Conservation (phyloP, 495 filamentous ascomycete genomes). For the Chaetomidium leptoderma region DNA sequence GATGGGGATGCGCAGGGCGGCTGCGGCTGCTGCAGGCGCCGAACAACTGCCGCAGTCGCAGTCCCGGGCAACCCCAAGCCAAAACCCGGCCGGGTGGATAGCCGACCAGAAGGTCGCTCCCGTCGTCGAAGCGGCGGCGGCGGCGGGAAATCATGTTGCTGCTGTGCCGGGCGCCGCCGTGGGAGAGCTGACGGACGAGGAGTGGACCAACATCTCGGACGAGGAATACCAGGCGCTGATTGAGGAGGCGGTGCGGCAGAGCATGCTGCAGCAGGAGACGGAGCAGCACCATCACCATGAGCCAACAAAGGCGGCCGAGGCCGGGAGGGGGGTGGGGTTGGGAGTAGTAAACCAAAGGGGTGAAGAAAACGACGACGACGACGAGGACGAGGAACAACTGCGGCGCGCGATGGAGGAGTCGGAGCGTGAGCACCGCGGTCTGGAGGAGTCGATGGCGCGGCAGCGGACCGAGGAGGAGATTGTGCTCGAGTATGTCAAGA, state of each 20-base stretch:
- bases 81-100: neutral
- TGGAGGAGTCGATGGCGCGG: slow-evolving; percentile 37
- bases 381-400: slow-evolving; percentile 40
- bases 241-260: slow-evolving; percentile 55
- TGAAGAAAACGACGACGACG: neutral
- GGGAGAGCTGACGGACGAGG: slow-evolving; percentile 23
- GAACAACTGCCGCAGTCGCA: slow-evolving; percentile 7
- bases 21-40: slow-evolving; percentile 36
- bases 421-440: slow-evolving; percentile 36
- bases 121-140: neutral
- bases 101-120: slow-evolving; percentile 2
- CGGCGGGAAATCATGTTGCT: too few relatives aligned
- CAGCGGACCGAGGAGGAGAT: slow-evolving; percentile 64
- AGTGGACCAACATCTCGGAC: slow-evolving; percentile 39
- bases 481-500: slow-evolving; percentile 72
- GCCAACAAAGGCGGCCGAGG: too few relatives aligned
- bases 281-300: neutral
- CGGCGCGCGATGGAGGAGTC: slow-evolving; percentile 47
- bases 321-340: neutral
- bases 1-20: slow-evolving; percentile 49
- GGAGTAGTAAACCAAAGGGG: too few relatives aligned
- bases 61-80: neutral
- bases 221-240: slow-evolving; percentile 53
- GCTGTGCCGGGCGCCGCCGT: too few relatives aligned
- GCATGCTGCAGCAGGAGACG: slow-evolving; percentile 41